A percentile compares a stretch with the other conserved stretches of the same genome.
Evolutionary conservation across 2,329 filamentous ascomycete genomes (phyloP).

Genomic region (Colletotrichum liaoningense): DNA sequence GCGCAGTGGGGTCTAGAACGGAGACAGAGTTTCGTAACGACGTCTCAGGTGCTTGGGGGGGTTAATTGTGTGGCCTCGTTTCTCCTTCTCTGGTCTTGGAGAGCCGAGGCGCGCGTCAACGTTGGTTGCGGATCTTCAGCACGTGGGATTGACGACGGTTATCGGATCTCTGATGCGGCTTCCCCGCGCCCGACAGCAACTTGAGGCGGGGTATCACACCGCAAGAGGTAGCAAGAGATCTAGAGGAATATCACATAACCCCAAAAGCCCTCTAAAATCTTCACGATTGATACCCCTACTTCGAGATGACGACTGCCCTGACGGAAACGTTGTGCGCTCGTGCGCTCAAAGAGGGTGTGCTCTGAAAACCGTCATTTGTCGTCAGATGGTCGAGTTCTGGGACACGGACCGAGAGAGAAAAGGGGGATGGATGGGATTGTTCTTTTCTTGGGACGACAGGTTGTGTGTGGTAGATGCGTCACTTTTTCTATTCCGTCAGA

Average conservation of each 20-base stretch:
- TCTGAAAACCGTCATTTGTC: conserved; percentile 14
- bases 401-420: conserved; percentile 18
- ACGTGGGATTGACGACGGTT: conserved; percentile 7
- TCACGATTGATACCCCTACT: background rate
- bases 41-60: conserved; percentile 21
- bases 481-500: background rate
- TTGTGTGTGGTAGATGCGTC: background rate
- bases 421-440: background rate
- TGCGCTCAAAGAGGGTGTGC: background rate
- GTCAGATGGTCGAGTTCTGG: conserved; percentile 12
- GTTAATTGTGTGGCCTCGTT: background rate
- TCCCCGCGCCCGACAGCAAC: background rate
- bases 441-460: conserved; percentile 14
- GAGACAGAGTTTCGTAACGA: conserved; percentile 8
- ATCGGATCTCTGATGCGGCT: background rate
- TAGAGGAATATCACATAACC: background rate
- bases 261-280: no score
- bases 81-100: background rate
- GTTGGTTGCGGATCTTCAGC: background rate
- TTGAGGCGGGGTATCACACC: background rate
- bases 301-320: background rate
- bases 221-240: background rate
- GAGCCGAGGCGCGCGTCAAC: conserved; percentile 10
- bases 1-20: background rate
- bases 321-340: background rate